Percentiles rank a stretch among this genome's conserved stretches.
These are phyloP conservation scores for Annulohypoxylon nitens DNA, from an alignment of 495 filamentous ascomycete species.

Conservation along the genomic window DNA sequence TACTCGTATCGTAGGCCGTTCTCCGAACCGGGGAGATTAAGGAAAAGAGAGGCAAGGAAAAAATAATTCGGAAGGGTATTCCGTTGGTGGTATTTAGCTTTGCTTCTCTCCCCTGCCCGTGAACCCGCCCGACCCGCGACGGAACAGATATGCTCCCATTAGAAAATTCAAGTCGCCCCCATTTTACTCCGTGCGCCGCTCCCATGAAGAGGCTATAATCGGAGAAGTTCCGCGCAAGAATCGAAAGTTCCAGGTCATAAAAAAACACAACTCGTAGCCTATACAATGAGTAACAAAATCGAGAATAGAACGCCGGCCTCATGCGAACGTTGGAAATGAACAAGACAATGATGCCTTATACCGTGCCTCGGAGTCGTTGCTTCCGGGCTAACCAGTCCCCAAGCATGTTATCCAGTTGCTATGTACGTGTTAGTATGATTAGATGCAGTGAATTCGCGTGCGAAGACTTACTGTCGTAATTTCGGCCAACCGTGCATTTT, in stretches of 20 bases:
- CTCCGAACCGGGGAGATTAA: constrained; percentile 12
- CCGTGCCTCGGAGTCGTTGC: constrained; percentile 62
- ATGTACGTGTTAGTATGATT: constrained; percentile 39
- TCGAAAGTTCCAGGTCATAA: constrained; percentile 19
- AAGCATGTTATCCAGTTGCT: constrained; percentile 86
- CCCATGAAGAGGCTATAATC: constrained; percentile 19
- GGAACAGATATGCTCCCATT: constrained; percentile 6
- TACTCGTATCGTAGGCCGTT: constrained; percentile 22
- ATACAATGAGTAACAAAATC: constrained; percentile 42
- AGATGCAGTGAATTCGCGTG: background rate
- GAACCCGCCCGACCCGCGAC: constrained; percentile 11
- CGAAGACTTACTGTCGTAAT: constrained; percentile 74
- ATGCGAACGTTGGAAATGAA: constrained; percentile 35
- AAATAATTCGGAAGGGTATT: background rate
- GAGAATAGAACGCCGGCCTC: constrained; percentile 34
- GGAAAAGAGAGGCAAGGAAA: constrained; percentile 3
- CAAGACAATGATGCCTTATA: constrained; percentile 44
- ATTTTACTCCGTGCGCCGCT: constrained; percentile 36
- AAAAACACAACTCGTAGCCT: constrained; percentile 39
- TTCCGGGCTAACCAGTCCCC: constrained; percentile 83
- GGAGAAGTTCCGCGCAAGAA: constrained; percentile 3
- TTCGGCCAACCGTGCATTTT: constrained; percentile 82
- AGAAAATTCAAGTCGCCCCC: constrained; percentile 14
- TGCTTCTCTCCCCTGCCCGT: constrained; percentile 9
- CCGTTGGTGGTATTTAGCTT: constrained; percentile 19